A percentile compares a stretch with the other conserved stretches of the same genome.
phyloP scores from a whole-genome alignment of 1,284 basidiomycete species.

The Porphyrellus sp. region DNA sequence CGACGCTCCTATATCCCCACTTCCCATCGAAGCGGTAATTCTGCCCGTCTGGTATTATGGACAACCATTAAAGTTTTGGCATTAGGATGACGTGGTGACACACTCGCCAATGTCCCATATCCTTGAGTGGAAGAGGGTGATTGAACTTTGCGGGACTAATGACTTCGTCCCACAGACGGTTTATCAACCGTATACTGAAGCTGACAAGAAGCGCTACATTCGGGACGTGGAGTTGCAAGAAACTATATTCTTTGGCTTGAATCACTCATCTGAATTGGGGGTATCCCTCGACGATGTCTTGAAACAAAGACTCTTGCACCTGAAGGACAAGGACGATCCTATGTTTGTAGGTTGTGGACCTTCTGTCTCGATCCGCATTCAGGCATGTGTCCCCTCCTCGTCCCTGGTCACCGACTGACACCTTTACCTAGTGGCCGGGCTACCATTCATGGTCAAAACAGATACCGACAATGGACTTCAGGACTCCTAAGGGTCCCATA shows the following conservation, averaged over 20 bases:
- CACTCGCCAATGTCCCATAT: conserved; percentile 28
- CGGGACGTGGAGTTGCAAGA: conserved; percentile 58
- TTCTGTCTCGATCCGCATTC: conserved; percentile 71
- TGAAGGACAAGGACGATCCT: conserved; percentile 52
- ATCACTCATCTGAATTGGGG: conserved; percentile 51
- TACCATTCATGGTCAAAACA: conserved; percentile 73
- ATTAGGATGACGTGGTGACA: conserved; percentile 25
- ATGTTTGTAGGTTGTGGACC: conserved; percentile 70
- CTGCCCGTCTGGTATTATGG: neutral
- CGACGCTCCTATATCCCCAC: neutral
- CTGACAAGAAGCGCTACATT: conserved; percentile 69
- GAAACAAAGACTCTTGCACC: conserved; percentile 40
- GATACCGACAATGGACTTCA: conserved; percentile 75
- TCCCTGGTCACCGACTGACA: conserved; percentile 6
- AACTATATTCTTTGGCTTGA: conserved; percentile 60
- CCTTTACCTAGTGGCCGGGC: conserved; percentile 60
- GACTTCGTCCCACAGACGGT: conserved; percentile 61
- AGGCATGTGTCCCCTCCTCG: conserved; percentile 40
- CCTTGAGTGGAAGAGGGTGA: conserved; percentile 26
- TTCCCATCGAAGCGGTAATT: conserved; percentile 15
- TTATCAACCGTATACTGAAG: conserved; percentile 71
- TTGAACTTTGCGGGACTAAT: conserved; percentile 31
- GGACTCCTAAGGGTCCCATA: conserved; percentile 68
- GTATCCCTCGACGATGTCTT: conserved; percentile 55
- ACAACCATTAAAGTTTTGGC: conserved; percentile 6